Base-by-base conservation (phyloP, 257 asterid species). In the Solanum piurae region DNA sequence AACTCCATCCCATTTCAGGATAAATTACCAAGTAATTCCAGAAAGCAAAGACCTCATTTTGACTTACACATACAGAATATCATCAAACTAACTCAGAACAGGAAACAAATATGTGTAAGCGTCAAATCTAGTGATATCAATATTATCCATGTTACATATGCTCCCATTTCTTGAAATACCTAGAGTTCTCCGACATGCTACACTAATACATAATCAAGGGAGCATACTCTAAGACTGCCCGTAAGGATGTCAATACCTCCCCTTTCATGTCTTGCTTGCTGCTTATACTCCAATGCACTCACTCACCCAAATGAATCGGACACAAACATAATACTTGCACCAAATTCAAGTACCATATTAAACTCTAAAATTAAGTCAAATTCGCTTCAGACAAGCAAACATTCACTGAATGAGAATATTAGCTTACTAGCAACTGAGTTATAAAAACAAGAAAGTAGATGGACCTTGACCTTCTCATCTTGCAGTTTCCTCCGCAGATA, bases 401-500 rank as follows among this genome's bases (percentile, higher is more conserved):
- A 42, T 13, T 42, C 64, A 42, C 37, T 27, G 1, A 16, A 44
- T 44, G 66, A 27, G 38, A 40, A 77, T 25, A 77, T 13, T 77
- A 77, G 7, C 34, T 40, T 25, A 16, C 5, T 79, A n/a, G n/a
- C 64, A 77, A 7, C 38, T 25, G 38, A 27, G 9, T 33, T 16
- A 2, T 86, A 71, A 77, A 33, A 14, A 33, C 33, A 72, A 40
- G n/a, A 52, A 71, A 73, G 84, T 4, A 86, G 83, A 46, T 72
- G 83, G 74, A 66, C 68, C 60, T 38, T 34, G 42, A 94, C 99
- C 98, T 95, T 95, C 85, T 92, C 93, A 62, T 40, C 88, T 87
- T 97, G 96, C 83, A 97, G 94, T 89, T 94, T 95, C 80, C 92
- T 90, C 82, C 93, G 90, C 37, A 97, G 84, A 87, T 86, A 96